phyloP scores from a whole-genome alignment of 1,284 basidiomycete species.

The Stereum hirsutum region DNA sequence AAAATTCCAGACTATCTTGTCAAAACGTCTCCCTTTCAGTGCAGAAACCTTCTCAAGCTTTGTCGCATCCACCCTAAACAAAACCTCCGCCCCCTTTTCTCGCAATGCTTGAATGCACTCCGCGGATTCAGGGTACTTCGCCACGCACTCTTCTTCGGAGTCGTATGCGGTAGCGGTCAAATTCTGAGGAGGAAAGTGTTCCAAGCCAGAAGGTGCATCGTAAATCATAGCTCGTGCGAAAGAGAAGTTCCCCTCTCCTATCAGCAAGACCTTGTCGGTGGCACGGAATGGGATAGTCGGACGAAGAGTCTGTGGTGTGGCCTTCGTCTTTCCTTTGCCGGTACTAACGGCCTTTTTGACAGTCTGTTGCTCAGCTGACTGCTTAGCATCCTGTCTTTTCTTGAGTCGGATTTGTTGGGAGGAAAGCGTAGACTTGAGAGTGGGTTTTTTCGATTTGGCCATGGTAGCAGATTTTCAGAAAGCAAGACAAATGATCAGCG shows the following conservation, averaged over 20 bases:
- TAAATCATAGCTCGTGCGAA: slow-evolving; percentile 73
- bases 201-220: slow-evolving; percentile 38
- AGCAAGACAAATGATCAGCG: background rate
- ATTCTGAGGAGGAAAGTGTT: slow-evolving; percentile 53
- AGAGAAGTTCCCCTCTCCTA: slow-evolving; percentile 97
- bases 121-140: slow-evolving; percentile 80
- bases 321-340: slow-evolving; percentile 20
- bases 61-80: slow-evolving; percentile 84
- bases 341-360: slow-evolving; percentile 25
- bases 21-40: slow-evolving; percentile 56
- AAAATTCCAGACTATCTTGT: slow-evolving; percentile 92
- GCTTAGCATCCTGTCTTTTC: slow-evolving; percentile 41
- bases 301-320: slow-evolving; percentile 15
- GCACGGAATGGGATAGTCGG: slow-evolving; percentile 64
- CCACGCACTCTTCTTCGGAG: slow-evolving; percentile 63
- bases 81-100: slow-evolving; percentile 56
- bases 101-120: slow-evolving; percentile 52
- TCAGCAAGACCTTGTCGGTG: slow-evolving; percentile 75
- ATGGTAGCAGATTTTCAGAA: slow-evolving; percentile 23
- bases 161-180: slow-evolving; percentile 89
- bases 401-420: slow-evolving; percentile 58
- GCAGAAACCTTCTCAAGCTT: slow-evolving; percentile 52
- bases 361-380: slow-evolving; percentile 37
- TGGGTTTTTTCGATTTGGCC: slow-evolving; percentile 39
- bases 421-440: slow-evolving; percentile 54